These are phyloP conservation scores for Taphrina wiesneri DNA, from an alignment of 1,139 yeast species.

Conservation along the genomic window DNA sequence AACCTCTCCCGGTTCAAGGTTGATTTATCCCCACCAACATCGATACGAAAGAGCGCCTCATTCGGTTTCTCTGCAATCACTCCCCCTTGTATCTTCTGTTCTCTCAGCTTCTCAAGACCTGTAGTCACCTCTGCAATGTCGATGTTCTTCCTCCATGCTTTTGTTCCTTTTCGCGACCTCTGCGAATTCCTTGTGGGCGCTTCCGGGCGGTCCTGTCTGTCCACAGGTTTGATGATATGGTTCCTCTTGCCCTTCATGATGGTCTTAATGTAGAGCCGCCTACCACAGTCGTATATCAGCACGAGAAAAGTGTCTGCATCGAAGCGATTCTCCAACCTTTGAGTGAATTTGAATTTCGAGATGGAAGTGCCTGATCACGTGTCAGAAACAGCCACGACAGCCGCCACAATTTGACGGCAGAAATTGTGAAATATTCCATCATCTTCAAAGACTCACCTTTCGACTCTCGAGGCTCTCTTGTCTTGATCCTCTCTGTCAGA, in stretches of 20 bases:
- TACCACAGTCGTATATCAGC: no score
- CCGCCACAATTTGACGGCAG: background rate
- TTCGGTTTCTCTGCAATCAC: slow-evolving; percentile 28
- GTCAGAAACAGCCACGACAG: background rate
- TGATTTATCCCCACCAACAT: slow-evolving; percentile 61
- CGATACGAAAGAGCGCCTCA: slow-evolving; percentile 66
- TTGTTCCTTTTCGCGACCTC: slow-evolving; percentile 85
- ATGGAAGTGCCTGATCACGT: slow-evolving; percentile 13
- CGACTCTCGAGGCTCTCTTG: no score
- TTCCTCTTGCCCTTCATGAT: slow-evolving; percentile 26
- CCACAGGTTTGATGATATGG: slow-evolving; percentile 19
- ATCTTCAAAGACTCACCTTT: background rate
- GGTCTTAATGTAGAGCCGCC: no score
- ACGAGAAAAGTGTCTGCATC: no score
- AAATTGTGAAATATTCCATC: background rate
- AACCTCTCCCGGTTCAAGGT: slow-evolving; percentile 47
- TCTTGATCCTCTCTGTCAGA: no score
- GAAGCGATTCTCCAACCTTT: background rate
- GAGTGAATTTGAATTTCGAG: background rate
- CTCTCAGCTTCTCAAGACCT: slow-evolving; percentile 68
- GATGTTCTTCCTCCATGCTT: slow-evolving; percentile 94
- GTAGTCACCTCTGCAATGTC: slow-evolving; percentile 76
- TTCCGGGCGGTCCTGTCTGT: background rate
- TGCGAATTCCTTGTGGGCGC: slow-evolving; percentile 48
- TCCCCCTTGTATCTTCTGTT: slow-evolving; percentile 60